Evolutionary conservation across 108 stramenopile genomes (phyloP).

Genomic region (Cyclotella distinguenda): DNA sequence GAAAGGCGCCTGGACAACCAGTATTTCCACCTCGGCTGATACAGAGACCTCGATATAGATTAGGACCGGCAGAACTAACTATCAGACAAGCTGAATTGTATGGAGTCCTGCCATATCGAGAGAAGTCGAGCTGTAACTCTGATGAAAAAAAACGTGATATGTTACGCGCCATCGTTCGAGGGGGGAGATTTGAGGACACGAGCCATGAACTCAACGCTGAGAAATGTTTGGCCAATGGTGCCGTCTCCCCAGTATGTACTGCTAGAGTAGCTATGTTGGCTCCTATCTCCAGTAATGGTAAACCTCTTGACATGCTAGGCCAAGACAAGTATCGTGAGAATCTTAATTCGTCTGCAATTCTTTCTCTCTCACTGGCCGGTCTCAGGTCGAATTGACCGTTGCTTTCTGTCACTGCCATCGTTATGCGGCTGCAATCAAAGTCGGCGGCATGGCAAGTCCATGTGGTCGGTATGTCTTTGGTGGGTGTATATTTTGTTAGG

Average conservation of each 20-base stretch:
- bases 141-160: background rate
- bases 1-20: background rate
- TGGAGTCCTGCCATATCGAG: conserved; percentile 68
- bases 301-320: conserved; percentile 2
- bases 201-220: conserved; percentile 10
- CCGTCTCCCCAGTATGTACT: conserved; percentile 9
- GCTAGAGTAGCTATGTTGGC: too few species aligned
- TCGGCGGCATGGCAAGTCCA: conserved; percentile 71
- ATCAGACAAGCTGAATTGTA: conserved; percentile 63
- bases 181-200: conserved; percentile 51
- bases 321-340: conserved; percentile 12
- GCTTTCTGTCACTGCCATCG: conserved; percentile 2
- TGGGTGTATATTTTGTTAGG: too few species aligned
- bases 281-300: too few species aligned
- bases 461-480: conserved; percentile 72
- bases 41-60: conserved; percentile 55
- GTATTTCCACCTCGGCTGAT: conserved; percentile 12
- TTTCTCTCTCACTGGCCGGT: conserved; percentile 14
- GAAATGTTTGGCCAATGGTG: background rate
- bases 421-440: conserved; percentile 66
- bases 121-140: background rate
- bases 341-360: background rate
- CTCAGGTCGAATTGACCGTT: conserved; percentile 10
- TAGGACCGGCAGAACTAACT: conserved; percentile 53
- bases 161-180: conserved; percentile 55